Conservation (phyloP, 352 stramenopile genomes). For the Pythium myriotylum region DNA sequence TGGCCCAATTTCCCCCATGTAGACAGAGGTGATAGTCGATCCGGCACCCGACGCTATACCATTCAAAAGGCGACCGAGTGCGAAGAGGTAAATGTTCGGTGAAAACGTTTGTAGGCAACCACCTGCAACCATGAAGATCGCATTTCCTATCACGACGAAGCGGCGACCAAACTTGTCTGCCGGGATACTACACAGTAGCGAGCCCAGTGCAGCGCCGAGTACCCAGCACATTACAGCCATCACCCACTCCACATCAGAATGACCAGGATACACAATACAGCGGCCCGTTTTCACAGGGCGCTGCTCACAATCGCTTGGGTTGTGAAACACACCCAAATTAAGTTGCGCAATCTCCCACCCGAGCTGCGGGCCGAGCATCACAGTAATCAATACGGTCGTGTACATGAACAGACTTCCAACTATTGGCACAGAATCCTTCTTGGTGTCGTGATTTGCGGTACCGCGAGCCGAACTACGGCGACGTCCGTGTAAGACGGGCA, state of each 20-base stretch:
- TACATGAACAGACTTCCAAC: constrained; percentile 38
- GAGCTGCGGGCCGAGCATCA: constrained; percentile 41
- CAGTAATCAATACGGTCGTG: constrained; percentile 37
- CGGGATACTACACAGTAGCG: constrained; percentile 34
- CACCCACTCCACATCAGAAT: constrained; percentile 42
- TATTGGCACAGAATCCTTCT: constrained; percentile 20
- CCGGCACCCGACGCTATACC: constrained; percentile 40
- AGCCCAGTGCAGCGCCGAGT: constrained; percentile 37
- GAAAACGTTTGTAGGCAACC: constrained; percentile 38
- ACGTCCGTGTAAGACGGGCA: constrained; percentile 1
- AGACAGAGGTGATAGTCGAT: constrained; percentile 39
- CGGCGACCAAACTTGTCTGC: constrained; percentile 41
- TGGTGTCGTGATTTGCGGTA: neutral
- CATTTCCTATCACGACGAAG: constrained; percentile 35
- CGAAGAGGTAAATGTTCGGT: constrained; percentile 41
- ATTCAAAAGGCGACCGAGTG: constrained; percentile 42
- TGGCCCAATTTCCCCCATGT: constrained; percentile 41
- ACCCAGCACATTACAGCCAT: constrained; percentile 43
- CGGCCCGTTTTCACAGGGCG: constrained; percentile 27
- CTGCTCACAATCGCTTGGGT: constrained; percentile 33
- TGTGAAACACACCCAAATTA: constrained; percentile 46
- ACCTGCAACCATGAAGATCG: constrained; percentile 42
- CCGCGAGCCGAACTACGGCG: constrained; percentile 15
- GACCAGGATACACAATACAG: constrained; percentile 45
- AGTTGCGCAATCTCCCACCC: constrained; percentile 51